Conservation (phyloP, 2,329 filamentous ascomycete species). For the Paramyrothecium roridum region DNA sequence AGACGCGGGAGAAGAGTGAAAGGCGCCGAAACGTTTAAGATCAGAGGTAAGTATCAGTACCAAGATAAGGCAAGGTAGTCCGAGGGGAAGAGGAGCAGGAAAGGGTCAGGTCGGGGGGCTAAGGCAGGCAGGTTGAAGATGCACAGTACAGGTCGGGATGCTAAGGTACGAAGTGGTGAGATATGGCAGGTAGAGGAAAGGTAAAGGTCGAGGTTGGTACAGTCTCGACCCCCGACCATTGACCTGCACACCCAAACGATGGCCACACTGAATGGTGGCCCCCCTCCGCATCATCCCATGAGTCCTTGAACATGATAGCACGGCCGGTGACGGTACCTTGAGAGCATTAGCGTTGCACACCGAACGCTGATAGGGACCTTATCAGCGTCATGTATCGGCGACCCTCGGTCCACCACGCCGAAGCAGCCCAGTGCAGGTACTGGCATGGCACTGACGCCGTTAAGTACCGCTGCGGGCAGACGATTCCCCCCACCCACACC, state of each 20-base stretch:
- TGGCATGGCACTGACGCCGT: background rate
- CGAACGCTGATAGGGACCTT: slow-evolving; percentile 5
- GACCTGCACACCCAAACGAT: too few relatives aligned
- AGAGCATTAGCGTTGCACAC: background rate
- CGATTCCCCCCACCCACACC: too few relatives aligned
- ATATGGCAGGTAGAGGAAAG: background rate
- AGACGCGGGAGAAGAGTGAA: background rate
- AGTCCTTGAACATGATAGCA: slow-evolving; percentile 14
- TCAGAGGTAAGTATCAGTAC: too few relatives aligned
- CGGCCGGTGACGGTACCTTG: slow-evolving; percentile 2
- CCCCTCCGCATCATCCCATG: slow-evolving; percentile 23
- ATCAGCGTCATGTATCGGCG: slow-evolving; percentile 16
- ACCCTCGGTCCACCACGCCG: slow-evolving; percentile 5
- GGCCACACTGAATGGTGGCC: background rate
- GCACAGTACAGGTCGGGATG: background rate
- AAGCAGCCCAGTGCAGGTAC: background rate
- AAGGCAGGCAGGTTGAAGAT: background rate
- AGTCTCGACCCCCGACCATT: background rate
- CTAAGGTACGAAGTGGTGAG: background rate
- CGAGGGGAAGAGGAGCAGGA: background rate
- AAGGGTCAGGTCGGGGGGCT: background rate
- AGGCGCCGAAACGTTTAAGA: too few relatives aligned
- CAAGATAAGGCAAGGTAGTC: too few relatives aligned
- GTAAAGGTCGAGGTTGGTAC: background rate
- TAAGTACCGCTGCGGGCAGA: too few relatives aligned